Evolutionary conservation across 257 asterid species (phyloP).

Genomic region (Jaltomata sinuosa): DNA sequence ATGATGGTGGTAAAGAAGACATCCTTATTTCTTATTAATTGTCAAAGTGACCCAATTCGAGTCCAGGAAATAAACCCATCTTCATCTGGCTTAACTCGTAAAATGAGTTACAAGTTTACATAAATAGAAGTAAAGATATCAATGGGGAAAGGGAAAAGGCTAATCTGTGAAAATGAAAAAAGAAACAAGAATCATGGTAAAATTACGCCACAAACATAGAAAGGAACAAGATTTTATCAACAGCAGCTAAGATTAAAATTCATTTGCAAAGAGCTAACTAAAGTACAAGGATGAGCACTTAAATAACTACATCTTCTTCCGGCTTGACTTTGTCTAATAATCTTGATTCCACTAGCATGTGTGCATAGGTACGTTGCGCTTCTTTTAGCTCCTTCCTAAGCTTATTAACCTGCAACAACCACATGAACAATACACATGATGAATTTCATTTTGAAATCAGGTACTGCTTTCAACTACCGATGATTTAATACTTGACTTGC

Average conservation of each 20-base stretch:
- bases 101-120: background rate
- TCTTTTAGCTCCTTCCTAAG: constrained; percentile 29
- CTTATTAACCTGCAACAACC: constrained; percentile 29
- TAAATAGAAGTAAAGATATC: background rate
- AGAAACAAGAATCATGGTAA: background rate
- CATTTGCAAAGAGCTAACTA: background rate
- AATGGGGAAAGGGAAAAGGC: background rate
- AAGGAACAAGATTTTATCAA: background rate
- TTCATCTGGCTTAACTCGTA: background rate
- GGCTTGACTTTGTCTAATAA: constrained; percentile 30
- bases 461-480: background rate
- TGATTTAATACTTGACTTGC: background rate
- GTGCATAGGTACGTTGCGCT: constrained; percentile 34
- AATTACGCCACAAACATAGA: background rate
- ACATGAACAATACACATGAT: background rate
- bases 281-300: background rate
- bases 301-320: constrained; percentile 7
- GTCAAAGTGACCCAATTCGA: background rate
- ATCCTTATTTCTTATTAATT: background rate
- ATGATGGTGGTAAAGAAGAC: background rate
- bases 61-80: background rate
- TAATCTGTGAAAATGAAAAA: background rate
- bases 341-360: constrained; percentile 33
- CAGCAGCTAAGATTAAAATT: background rate
- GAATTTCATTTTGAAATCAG: background rate